Base-by-base conservation (phyloP, 2,329 filamentous ascomycete genomes). In the Westerdykella ornata region DNA sequence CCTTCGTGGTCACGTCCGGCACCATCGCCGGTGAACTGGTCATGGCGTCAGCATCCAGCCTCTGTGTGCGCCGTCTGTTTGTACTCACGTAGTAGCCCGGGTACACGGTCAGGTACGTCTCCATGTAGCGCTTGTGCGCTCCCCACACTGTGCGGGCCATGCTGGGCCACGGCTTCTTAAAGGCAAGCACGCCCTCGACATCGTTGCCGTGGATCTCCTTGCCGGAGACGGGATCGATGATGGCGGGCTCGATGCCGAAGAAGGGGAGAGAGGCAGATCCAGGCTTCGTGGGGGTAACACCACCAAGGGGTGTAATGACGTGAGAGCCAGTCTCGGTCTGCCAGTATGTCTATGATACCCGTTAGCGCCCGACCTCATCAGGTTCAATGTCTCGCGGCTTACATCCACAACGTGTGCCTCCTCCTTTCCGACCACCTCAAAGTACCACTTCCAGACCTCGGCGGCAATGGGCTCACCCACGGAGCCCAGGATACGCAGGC, bases 401-500 rank as follows among this genome's bases (percentile, higher is more conserved):
- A 94, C 88, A 67, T 98, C 92, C 41, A 96, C 83, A 66, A 98
- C 76, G 62, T 98, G 92, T 37, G 87, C 84, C 68, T 94, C 83
- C 68, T 90, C 84, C 76, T 88, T 94, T 61, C 92, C 92, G 39
- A 98, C 88, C 54, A 85, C 78, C 68, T 97, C 88, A 66, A 88
- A 90, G 72, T 97, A 98, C 92, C 92, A 98, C 72, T 97, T 97
- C 92, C 92, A 98, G 45, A 98, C 85, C 68, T 98, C 92, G 16
- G 90, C 87, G 14, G 92, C 90, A 59, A 98, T 98, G 30, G 92
- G 92, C 73, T 98, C 92, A 54, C 92, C 92, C 44, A 98, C 92
- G 14, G 90, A 95, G 45, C 90, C 92, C 15, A 98, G 75, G 5
- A 97, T 84, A 63, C 92, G 80, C 48, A 98, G 77, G 57, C 87